Evolutionary conservation across 495 filamentous ascomycete genomes (phyloP).

Genomic region (Xylaria intraflava): DNA sequence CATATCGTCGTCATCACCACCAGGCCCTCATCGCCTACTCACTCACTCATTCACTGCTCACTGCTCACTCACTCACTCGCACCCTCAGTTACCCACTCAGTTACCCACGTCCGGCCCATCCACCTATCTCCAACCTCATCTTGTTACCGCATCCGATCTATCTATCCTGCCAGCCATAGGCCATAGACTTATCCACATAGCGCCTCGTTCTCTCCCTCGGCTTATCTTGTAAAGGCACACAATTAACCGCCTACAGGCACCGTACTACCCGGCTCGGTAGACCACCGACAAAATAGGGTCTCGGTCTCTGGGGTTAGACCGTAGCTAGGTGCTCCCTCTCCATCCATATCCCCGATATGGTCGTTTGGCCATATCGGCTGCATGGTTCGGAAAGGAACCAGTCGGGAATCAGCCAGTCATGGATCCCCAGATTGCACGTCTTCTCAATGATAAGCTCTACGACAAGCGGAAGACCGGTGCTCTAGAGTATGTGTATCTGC

Average conservation of each 20-base stretch:
- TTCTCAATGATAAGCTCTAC: slow-evolving; percentile 96
- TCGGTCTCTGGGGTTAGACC: background rate
- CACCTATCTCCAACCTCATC: no score
- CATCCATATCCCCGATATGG: background rate
- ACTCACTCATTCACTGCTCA: background rate
- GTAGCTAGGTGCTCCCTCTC: background rate
- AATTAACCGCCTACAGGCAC: no score
- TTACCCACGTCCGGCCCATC: background rate
- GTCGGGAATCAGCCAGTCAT: slow-evolving; percentile 42
- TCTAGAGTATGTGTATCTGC: slow-evolving; percentile 69
- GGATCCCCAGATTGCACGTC: slow-evolving; percentile 82
- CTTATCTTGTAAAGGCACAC: no score
- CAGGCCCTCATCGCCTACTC: background rate
- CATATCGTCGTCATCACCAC: background rate
- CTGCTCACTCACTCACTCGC: background rate
- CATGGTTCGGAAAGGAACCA: slow-evolving; percentile 6
- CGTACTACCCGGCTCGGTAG: background rate
- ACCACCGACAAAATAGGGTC: slow-evolving; percentile 6
- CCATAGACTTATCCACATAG: background rate
- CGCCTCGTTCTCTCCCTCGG: no score
- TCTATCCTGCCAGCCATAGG: no score
- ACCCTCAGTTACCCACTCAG: background rate
- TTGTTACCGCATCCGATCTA: no score
- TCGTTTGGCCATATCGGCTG: background rate
- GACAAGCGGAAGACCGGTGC: slow-evolving; percentile 95